Base-by-base conservation (phyloP, 208 protist species). In the Acanthamoeba royreba region DNA sequence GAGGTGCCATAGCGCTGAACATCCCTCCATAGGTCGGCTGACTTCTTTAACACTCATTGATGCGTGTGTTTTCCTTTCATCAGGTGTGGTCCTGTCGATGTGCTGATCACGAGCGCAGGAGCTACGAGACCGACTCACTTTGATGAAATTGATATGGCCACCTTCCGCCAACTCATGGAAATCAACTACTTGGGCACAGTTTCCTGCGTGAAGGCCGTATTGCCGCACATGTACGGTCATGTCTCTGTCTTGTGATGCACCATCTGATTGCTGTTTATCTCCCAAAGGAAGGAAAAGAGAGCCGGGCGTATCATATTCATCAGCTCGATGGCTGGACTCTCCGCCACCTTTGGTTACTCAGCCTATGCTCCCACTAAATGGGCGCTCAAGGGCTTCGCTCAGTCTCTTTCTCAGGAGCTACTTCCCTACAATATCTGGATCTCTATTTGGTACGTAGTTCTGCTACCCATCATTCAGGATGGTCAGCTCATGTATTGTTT, bases 131-230 rank as follows among this genome's bases (percentile, higher is more conserved):
- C 94, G 8, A 83, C 69, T 7, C 66, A 90, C 86, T 95, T 95
- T 88, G 92, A 94, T 17, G 66, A 95, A 38, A 58, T 93, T 17
- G 31, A 52, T 40, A 13, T 94, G 9, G 79, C 43, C 28, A 77
- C 40, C 40, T 95, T 95, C 86, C 52, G 53, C n/a, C 35, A 66
- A 33, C 47, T 77, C 28, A 93, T 95, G 92, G 89, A 95, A 35
- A 58, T 95, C 19, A 95, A 95, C 77, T 95, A 95, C 83, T 17
- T 95, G 28, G 94, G 94, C 63, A 95, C 93, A 13, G 94, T 95
- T 11, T 53, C 52, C 38, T 94, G 86, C 89, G 69, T 94, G 47
- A 95, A 96, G 79, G 94, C 94, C 17, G 94, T 94, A 19, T 40
- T 94, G 43, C 94, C 94, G 31, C 79, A 49, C 42, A 96, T 96